Evolutionary conservation across 495 filamentous ascomycete genomes (phyloP).

Genomic region (Pyronema omphalodes): DNA sequence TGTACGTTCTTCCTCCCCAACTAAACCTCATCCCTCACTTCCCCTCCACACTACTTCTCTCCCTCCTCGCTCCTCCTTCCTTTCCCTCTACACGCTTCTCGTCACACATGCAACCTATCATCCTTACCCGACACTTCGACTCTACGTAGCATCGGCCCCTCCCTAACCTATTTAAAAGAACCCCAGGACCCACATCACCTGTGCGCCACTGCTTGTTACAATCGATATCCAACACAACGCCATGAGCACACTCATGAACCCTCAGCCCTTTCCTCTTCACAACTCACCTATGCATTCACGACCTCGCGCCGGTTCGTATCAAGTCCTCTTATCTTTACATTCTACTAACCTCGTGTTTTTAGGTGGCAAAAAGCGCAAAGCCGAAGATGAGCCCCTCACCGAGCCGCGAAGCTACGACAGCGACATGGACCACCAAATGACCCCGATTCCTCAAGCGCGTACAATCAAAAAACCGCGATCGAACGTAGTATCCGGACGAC

Average conservation of each 20-base stretch:
- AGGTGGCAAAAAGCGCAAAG: slow-evolving; percentile 20
- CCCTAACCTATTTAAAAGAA: not conserved
- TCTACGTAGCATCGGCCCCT: not conserved
- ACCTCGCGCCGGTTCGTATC: slow-evolving; percentile 18
- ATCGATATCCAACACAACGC: not conserved
- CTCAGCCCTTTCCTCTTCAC: slow-evolving; percentile 16
- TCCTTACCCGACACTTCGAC: not conserved
- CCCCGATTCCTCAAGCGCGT: slow-evolving; percentile 13
- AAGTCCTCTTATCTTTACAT: not conserved
- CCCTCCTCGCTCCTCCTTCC: not conserved
- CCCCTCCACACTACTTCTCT: not conserved
- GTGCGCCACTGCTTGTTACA: not conserved
- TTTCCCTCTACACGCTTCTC: too few relatives aligned
- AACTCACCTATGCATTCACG: slow-evolving; percentile 6
- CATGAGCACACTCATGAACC: slow-evolving; percentile 22
- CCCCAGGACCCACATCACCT: not conserved
- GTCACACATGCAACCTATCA: too few relatives aligned
- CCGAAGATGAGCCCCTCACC: slow-evolving; percentile 13
- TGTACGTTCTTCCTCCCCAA: too few relatives aligned
- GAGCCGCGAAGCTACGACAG: slow-evolving; percentile 14
- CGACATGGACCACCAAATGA: slow-evolving; percentile 20
- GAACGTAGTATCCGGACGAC: slow-evolving; percentile 55
- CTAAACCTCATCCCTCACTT: not conserved
- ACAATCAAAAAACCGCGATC: not conserved
- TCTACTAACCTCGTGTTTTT: not conserved